Base-by-base conservation (phyloP, 805 yeast genomes). In the Candida morakotiae region DNA sequence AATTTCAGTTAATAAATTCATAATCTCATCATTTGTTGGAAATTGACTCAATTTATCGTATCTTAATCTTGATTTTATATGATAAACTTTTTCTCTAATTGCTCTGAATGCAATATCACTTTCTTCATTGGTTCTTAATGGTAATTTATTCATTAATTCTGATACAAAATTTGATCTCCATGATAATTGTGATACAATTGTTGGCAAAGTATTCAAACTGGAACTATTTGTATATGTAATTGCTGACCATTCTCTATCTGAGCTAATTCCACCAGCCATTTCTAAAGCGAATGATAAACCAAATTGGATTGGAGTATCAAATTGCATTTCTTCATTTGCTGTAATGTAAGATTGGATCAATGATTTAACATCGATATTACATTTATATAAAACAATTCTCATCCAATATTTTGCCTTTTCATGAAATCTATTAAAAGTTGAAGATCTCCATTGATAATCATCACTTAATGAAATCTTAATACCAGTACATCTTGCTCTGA, bases 231-330 rank as follows among this genome's bases (percentile, higher is more conserved):
- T 42, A 35, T 51, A 56, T 2, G 71, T 54, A 28, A 79, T 64
- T 29, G 73, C 71, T 2, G 77, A 71, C 20, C 81, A 57, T 49
- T 84, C 93, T 30, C 81, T 64, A 49, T 87, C 94, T 14, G 81
- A 69, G n/a, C 80, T 62, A 9, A 87, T 73, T 4, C 75, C 57
- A 3, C 93, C 87, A 1, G 95, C 95, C 81, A 87, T 75, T 46
- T 86, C 93, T 40, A 89, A 64, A 0, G 98, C 98, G 69, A 91
- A 86, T 0, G 95, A 81, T 34, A 88, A 82, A 38, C 98, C 98
- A 51, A 74, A 80, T 39, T 84, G 81, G 28, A 85, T 73, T 24
- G 53, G 35, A 31, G 46, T 42, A 20, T 39, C 36, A 10, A 44
- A 39, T 34, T 46, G 56, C 25, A 45, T 49, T 50, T 47, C 64